Base-by-base conservation (phyloP, 108 stramenopile genomes). In the Nitzschia putrida region DNA sequence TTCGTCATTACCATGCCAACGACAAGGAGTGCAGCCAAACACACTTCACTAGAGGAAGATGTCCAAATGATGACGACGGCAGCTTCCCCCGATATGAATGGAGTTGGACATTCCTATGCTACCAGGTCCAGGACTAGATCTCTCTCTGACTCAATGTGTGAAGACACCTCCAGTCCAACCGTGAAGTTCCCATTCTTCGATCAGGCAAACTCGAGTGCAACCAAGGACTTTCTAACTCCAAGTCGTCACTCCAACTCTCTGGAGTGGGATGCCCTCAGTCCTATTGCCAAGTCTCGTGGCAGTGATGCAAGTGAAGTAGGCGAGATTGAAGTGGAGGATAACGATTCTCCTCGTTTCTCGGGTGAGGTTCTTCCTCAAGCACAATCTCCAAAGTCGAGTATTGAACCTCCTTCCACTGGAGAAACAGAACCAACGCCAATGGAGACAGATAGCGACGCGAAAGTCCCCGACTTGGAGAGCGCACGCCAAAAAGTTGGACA, bases 401-500 rank as follows among this genome's bases (percentile, higher is more conserved):
- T 1, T 34, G 29, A 34, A 34, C 29, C 29, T 3, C 4, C 29
- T 3, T 4, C 4, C 1, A 34, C 29, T 3, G 29, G 29, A 34
- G 29, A 34, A 34, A 3, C 29, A 4, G 29, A 34, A 1, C 29
- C 29, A 34, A 34, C 29, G 29, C 29, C 29, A 1, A 34, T 34
- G 29, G 29, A 34, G 29, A 34, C 29, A 34, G 4, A 34, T 34
- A 1, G n/a, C n/a, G n/a, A 34, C 1, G 1, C 29, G 4, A 4
- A 34, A 34, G 29, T 34, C 29, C 29, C 16, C 9, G 65, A 73
- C 55, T 56, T 74, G 8, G 21, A 45, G 14, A 74, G 52, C 41
- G 59, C 59, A 16, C 56, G 57, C 11, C 68, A 84, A 43, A 0
- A 80, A 43, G 43, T 87, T 7, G 75, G 69, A 23, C 69, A 73